A percentile compares a stretch with the other conserved stretches of the same genome.
phyloP scores from a whole-genome alignment of 495 filamentous ascomycete genomes.

The Saxophila tyrrhenica region DNA sequence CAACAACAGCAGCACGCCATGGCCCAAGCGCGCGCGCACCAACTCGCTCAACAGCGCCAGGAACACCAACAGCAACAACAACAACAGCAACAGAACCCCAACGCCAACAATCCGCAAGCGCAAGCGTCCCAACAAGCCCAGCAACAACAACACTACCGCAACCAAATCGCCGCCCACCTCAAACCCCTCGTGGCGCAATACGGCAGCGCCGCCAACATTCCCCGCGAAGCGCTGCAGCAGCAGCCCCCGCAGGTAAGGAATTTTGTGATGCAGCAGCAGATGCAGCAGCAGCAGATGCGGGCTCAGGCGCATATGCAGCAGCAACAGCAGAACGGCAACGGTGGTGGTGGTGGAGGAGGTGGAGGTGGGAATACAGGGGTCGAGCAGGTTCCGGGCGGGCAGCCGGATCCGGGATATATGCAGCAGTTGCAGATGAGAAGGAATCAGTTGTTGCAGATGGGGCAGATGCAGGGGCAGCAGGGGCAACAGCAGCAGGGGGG shows the following conservation, averaged over 20 bases:
- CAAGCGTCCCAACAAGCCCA: background rate
- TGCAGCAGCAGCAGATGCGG: background rate
- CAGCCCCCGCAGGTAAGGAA: background rate
- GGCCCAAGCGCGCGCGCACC: background rate
- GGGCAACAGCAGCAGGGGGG: background rate
- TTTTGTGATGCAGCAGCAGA: background rate
- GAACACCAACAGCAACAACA: slow-evolving; percentile 25
- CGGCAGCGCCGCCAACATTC: slow-evolving; percentile 7
- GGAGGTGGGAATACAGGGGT: slow-evolving; percentile 1
- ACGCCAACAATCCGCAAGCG: background rate
- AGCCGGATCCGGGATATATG: slow-evolving; percentile 1
- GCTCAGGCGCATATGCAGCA: slow-evolving; percentile 13
- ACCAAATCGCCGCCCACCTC: background rate
- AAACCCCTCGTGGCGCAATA: slow-evolving; percentile 1
- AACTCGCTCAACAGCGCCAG: slow-evolving; percentile 1
- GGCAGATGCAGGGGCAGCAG: background rate
- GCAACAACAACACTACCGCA: background rate
- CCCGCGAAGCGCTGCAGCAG: background rate
- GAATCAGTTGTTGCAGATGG: background rate
- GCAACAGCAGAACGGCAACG: slow-evolving; percentile 6
- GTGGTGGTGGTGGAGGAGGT: background rate
- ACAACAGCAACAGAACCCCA: slow-evolving; percentile 12
- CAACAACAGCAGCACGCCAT: slow-evolving; percentile 3
- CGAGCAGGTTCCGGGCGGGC: background rate
- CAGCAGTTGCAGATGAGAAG: slow-evolving; percentile 1